Base-by-base conservation (phyloP, 805 yeast species). In the Ogataea methylovora region DNA sequence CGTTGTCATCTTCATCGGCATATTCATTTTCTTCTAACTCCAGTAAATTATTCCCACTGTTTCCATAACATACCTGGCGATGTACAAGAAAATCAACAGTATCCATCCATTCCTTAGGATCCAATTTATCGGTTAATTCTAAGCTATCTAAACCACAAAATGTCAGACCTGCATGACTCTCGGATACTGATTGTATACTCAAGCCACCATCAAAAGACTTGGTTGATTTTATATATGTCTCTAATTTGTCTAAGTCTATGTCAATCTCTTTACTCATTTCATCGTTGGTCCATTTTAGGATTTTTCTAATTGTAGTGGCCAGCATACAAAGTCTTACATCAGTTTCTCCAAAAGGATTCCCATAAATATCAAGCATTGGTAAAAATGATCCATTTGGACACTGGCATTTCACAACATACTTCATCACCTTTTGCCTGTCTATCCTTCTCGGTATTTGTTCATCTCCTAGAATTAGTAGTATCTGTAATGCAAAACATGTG, bases 111-210 rank as follows among this genome's bases (percentile, higher is more conserved):
- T 56, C 52, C 1, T 25, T 12, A 4, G 12, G 7, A 8, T 30
- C 30, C 2, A 32, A 23, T 6, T 8, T 35, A 4, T 50, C 61
- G 5, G 67, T 45, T 27, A 84, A 44, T 23, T 53, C 48, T 37
- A 86, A 61, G 1, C 83, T 55, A 0, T 82, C 81, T 17, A 88
- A 46, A 0, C 84, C 95, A 58, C 97, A 88, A 49, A 76, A 90
- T 0, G 95, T 82, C 39, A 83, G 67, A 0, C 97, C 98, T 7
- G 86, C 78, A 58, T 90, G 97, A 3, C 87, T 65, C 54, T 90
- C 98, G 18, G 48, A 42, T 12, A 44, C 40, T 10, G 19, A n/a
- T 7, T 40, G 29, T 17, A 71, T 69, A 5, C 88, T 82, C 30
- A 84, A 56, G 0, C 95, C 97, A 2, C 97, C 97, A 46, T 71